Conservation (phyloP, 2,329 filamentous ascomycete species). For the Exophiala alcalophila region DNA sequence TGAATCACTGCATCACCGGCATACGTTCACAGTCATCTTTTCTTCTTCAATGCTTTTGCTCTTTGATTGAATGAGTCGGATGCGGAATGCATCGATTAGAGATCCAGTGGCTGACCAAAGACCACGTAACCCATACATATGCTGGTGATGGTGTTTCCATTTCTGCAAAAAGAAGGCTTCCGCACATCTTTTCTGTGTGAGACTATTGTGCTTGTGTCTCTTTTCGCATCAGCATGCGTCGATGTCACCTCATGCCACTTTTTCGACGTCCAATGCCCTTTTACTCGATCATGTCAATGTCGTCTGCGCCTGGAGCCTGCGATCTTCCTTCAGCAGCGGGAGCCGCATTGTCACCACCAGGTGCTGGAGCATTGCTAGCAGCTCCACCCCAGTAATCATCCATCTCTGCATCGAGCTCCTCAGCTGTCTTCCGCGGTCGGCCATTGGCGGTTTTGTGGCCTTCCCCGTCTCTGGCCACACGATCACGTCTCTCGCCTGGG, state of each 20-base stretch:
- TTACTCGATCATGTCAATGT: conserved; percentile 70
- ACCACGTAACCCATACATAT: no score
- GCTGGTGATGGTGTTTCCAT: no score
- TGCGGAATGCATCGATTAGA: no score
- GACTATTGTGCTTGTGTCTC: conserved; percentile 1
- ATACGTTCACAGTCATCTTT: no score
- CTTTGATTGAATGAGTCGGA: no score
- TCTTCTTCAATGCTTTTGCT: no score
- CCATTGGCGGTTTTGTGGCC: conserved; percentile 50
- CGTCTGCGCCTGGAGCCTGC: conserved; percentile 44
- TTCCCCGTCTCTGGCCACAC: conserved; percentile 33
- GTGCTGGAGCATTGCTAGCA: conserved; percentile 38
- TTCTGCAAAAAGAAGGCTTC: no score
- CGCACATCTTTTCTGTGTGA: no score
- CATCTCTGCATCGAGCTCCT: conserved; percentile 96
- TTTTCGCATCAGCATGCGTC: neutral
- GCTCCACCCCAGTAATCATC: conserved; percentile 76
- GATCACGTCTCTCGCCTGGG: conserved; percentile 42
- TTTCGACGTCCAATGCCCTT: neutral
- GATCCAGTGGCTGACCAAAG: no score
- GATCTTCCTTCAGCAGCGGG: conserved; percentile 35
- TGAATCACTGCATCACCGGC: no score
- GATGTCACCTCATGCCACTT: neutral
- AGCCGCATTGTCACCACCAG: conserved; percentile 30
- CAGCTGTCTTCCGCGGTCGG: conserved; percentile 77